These are phyloP conservation scores for Rhodotorula sp. DNA, from an alignment of 1,284 basidiomycete species.

Conservation along the genomic window DNA sequence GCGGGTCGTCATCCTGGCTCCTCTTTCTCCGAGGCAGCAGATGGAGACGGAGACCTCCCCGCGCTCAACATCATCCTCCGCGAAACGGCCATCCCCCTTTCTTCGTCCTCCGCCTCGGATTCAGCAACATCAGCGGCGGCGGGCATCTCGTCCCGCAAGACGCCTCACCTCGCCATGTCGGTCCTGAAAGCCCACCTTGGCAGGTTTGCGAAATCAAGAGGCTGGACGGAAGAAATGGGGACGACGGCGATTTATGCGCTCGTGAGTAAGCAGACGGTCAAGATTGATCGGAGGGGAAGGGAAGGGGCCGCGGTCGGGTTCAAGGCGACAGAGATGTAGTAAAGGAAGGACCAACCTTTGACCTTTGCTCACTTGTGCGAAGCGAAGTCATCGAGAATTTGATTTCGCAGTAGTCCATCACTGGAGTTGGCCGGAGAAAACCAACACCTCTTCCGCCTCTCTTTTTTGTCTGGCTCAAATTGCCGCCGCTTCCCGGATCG, in stretches of 20 bases:
- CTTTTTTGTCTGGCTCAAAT: too few relatives aligned
- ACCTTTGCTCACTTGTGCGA: too few relatives aligned
- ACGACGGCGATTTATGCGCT: slow-evolving; percentile 43
- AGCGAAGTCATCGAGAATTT: too few relatives aligned
- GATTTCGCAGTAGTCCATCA: too few relatives aligned
- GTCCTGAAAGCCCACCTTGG: slow-evolving; percentile 34
- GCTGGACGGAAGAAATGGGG: slow-evolving; percentile 40
- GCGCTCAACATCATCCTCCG: slow-evolving; percentile 22
- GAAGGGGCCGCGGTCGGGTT: slow-evolving; percentile 35
- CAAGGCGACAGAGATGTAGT: slow-evolving; percentile 1
- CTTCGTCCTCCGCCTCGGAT: neutral
- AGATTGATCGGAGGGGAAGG: slow-evolving; percentile 41
- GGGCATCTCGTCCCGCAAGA: neutral
- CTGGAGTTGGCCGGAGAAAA: too few relatives aligned
- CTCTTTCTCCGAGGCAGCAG: neutral
- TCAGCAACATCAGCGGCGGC: neutral
- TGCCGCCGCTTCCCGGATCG: too few relatives aligned
- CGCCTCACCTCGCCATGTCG: slow-evolving; percentile 33
- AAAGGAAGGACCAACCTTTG: too few relatives aligned
- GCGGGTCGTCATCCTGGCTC: neutral
- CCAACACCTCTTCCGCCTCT: too few relatives aligned
- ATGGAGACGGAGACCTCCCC: neutral
- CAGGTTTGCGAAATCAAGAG: slow-evolving; percentile 26
- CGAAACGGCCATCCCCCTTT: slow-evolving; percentile 8
- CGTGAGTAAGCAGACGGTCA: slow-evolving; percentile 36